Evolutionary conservation across 2,329 filamentous ascomycete species (phyloP).

Genomic region (Cladosporium sp.): DNA sequence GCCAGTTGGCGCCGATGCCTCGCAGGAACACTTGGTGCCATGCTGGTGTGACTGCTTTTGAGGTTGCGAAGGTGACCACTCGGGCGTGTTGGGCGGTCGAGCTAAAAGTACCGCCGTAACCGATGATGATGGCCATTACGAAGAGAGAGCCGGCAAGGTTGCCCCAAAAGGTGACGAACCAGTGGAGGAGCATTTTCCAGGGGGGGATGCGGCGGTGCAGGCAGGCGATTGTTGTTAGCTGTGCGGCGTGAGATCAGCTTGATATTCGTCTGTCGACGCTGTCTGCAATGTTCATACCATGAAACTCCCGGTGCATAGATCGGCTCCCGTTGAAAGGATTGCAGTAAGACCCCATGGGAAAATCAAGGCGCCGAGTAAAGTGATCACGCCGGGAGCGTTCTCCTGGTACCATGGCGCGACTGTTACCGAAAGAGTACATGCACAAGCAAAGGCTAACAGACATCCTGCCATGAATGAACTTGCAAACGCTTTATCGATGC

Average conservation of each 20-base stretch:
- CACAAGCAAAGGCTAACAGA: slow-evolving; percentile 54
- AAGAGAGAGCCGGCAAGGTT: slow-evolving; percentile 37
- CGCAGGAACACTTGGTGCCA: slow-evolving; percentile 57
- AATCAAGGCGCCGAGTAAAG: slow-evolving; percentile 34
- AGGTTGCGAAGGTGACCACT: slow-evolving; percentile 48
- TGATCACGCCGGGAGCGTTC: slow-evolving; percentile 37
- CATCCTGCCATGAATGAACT: slow-evolving; percentile 54
- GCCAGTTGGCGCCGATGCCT: slow-evolving; percentile 57
- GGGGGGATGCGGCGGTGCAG: slow-evolving; percentile 42
- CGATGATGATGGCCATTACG: slow-evolving; percentile 33
- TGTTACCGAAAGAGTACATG: slow-evolving; percentile 38
- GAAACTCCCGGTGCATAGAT: slow-evolving; percentile 37
- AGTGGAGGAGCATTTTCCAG: slow-evolving; percentile 30
- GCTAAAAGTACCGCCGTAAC: slow-evolving; percentile 37
- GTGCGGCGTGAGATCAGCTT: neutral
- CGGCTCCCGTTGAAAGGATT: slow-evolving; percentile 37
- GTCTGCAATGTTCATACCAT: slow-evolving; percentile 26
- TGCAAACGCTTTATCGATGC: slow-evolving; percentile 54
- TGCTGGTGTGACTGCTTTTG: slow-evolving; percentile 51
- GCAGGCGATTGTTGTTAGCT: slow-evolving; percentile 48
- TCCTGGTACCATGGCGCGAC: slow-evolving; percentile 34
- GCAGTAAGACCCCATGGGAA: slow-evolving; percentile 39
- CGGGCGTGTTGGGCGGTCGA: slow-evolving; percentile 43
- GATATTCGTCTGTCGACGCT: neutral
- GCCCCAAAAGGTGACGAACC: slow-evolving; percentile 36